These are phyloP conservation scores for Pluteus cervinus DNA, from an alignment of 768 basidiomycete species.

Conservation along the genomic window DNA sequence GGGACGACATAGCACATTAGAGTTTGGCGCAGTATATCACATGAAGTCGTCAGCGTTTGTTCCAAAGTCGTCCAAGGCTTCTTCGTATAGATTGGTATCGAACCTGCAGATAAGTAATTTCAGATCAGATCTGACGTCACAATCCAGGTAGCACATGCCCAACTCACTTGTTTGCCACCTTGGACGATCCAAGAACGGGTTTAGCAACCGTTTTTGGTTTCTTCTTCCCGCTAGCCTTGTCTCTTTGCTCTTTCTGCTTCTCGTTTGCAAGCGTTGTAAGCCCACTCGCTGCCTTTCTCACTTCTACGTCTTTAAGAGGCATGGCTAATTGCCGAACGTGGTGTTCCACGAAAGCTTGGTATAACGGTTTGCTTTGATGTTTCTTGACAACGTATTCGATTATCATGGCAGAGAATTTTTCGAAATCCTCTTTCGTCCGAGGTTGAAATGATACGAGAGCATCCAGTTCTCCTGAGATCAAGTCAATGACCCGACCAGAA, in stretches of 20 bases:
- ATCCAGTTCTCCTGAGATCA: conserved; percentile 56
- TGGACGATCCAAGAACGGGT: conserved; percentile 71
- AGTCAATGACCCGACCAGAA: conserved; percentile 1
- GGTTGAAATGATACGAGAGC: conserved; percentile 73
- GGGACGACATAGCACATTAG: background rate
- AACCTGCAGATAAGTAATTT: conserved; percentile 37
- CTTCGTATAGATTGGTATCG: conserved; percentile 80
- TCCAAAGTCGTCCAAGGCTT: conserved; percentile 86
- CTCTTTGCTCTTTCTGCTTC: conserved; percentile 88
- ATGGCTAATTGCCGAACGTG: conserved; percentile 69
- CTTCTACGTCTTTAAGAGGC: conserved; percentile 85
- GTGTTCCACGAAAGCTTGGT: conserved; percentile 77
- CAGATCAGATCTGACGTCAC: conserved; percentile 6
- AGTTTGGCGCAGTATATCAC: conserved; percentile 33
- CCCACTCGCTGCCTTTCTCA: conserved; percentile 80
- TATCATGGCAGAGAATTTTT: conserved; percentile 65
- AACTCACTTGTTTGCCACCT: conserved; percentile 56
- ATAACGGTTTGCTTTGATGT: conserved; percentile 80
- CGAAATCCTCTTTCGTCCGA: conserved; percentile 86
- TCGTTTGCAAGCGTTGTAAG: conserved; percentile 92
- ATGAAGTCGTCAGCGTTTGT: conserved; percentile 80
- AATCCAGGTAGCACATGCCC: conserved; percentile 1
- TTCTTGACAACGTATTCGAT: conserved; percentile 70
- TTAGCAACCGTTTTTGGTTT: conserved; percentile 68
- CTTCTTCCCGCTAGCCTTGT: conserved; percentile 86